Base-by-base conservation (phyloP, 2,329 filamentous ascomycete genomes). In the Fusarium sambucinum region DNA sequence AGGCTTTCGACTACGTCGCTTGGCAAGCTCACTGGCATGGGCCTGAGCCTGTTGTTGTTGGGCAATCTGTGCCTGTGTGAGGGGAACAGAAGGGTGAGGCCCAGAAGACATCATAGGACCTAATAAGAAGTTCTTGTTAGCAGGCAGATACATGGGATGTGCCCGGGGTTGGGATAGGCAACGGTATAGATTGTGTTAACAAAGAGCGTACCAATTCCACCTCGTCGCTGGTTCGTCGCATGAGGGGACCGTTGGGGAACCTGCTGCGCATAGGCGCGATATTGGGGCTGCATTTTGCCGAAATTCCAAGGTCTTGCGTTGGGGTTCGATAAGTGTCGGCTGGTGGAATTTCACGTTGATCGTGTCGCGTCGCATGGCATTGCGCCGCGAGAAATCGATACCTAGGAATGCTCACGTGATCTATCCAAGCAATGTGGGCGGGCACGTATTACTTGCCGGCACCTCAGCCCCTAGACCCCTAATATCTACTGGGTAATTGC, bases 1-100 rank as follows among this genome's bases (percentile, higher is more conserved):
- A 2, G 96, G 96, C 80, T 95, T 96, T 76, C 90, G 89, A 76
- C 92, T 93, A 72, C 93, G 89, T 64, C 94, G 89, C 79, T 94
- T 93, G 45, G 91, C 89, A 67, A 88, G 84, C 77, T 92, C 90
- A 70, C 84, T 85, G 44, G 88, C 87, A 69, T 80, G 83, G 25
- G 81, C 82, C 61, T 84, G 82, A 37, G 81, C 79, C 63, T 85
- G 84, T 67, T 87, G 85, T 65, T 87, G 83, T 68, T 81, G 80
- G 32, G 77, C 79, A 61, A 85, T 80, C 72, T 88, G 85, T n/a
- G 84, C 82, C 68, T 84, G 84, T 47, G 84, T 87, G 64, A 87
- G 76, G 38, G 84, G 82, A 41, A 84, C 80, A 37, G 82, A 80
- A 52, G 81, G 83, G 71, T 86, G 85, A 62, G 84, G 82, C 44